A percentile compares a stretch with the other conserved stretches of the same genome.
Evolutionary conservation across 2,329 filamentous ascomycete species (phyloP).

Genomic region (Verticillium nubilum): DNA sequence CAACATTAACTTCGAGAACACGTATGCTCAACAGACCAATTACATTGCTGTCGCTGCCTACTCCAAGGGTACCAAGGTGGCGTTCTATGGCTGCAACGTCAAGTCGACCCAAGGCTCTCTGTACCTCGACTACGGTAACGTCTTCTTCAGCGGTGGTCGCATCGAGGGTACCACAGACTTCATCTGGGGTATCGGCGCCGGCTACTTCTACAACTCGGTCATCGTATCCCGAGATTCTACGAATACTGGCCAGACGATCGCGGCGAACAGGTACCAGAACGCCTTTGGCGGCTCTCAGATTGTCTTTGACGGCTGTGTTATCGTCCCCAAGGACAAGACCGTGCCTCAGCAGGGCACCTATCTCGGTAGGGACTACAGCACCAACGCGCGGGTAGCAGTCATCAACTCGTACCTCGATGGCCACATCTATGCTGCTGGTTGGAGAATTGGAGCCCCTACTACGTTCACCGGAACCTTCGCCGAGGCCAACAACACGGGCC

Average conservation of each 20-base stretch:
- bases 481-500: conserved; percentile 26
- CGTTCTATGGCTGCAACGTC: conserved; percentile 13
- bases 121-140: conserved; percentile 7
- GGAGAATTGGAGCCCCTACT: conserved; percentile 16
- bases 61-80: conserved; percentile 21
- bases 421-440: conserved; percentile 19
- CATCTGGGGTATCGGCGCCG: conserved; percentile 34
- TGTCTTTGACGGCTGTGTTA: conserved; percentile 11
- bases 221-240: conserved; percentile 14
- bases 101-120: conserved; percentile 7
- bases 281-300: conserved; percentile 15
- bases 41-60: conserved; percentile 18
- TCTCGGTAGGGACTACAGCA: conserved; percentile 20
- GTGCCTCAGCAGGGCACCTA: conserved; percentile 18
- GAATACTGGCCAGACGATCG: conserved; percentile 19
- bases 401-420: conserved; percentile 22
- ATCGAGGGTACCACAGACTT: conserved; percentile 7
- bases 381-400: conserved; percentile 18
- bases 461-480: conserved; percentile 20
- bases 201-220: conserved; percentile 30
- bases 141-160: conserved; percentile 6
- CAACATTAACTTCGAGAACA: conserved; percentile 21
- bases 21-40: conserved; percentile 11
- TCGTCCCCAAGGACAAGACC: conserved; percentile 7
- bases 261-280: conserved; percentile 19